Percentiles rank a stretch among this genome's conserved stretches.
phyloP scores from a whole-genome alignment of 2,329 filamentous ascomycete genomes.

The Ceratocystis cubensis region DNA sequence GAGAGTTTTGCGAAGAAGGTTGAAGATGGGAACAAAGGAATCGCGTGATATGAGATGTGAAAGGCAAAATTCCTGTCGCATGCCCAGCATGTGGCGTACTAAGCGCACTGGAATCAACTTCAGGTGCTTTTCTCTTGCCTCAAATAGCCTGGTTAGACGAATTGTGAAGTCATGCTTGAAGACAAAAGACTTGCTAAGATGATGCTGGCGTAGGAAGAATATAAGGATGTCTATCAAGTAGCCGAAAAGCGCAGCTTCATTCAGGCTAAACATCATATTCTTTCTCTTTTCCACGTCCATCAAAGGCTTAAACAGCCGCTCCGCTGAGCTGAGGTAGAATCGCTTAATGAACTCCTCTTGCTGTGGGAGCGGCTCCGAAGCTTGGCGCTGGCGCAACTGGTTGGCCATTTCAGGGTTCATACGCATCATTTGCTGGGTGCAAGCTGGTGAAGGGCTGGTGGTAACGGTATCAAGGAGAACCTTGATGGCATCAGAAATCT shows the following conservation, averaged over 20 bases:
- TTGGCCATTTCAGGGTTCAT: constrained; percentile 19
- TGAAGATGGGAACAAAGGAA: constrained; percentile 70
- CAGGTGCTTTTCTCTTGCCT: constrained; percentile 78
- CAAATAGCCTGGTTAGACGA: constrained; percentile 70
- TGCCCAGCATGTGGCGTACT: constrained; percentile 71
- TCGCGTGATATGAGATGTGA: constrained; percentile 70
- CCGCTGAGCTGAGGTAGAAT: constrained; percentile 81
- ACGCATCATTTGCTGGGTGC: constrained; percentile 25
- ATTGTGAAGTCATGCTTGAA: constrained; percentile 64
- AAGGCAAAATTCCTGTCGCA: constrained; percentile 86
- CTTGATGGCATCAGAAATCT: constrained; percentile 90
- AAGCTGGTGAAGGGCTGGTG: constrained; percentile 28
- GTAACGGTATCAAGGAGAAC: constrained; percentile 63
- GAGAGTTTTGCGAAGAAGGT: constrained; percentile 74
- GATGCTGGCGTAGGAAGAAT: constrained; percentile 86
- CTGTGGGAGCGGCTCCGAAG: constrained; percentile 48
- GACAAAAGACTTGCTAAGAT: constrained; percentile 79
- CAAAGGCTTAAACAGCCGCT: constrained; percentile 74
- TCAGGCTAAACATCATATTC: constrained; percentile 60
- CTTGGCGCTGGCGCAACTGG: constrained; percentile 34
- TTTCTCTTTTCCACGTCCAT: constrained; percentile 61
- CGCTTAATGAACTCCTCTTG: constrained; percentile 75
- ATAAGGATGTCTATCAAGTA: constrained; percentile 87
- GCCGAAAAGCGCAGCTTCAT: constrained; percentile 79
- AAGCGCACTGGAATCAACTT: constrained; percentile 92